Conservation (phyloP, 805 yeast genomes). For the Barnettozyma pratensis region DNA sequence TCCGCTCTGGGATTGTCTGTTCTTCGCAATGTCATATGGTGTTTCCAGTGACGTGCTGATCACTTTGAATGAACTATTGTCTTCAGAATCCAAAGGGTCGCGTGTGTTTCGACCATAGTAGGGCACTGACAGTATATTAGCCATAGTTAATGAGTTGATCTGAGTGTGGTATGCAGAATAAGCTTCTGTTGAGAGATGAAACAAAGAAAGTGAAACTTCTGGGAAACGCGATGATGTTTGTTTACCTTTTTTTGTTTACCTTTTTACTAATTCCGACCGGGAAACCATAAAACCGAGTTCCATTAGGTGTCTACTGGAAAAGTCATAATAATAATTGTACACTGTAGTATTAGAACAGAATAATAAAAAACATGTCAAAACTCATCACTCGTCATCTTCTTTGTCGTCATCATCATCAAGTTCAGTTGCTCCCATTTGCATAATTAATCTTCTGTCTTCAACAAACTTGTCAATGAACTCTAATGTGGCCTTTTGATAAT, state of each 20-base stretch:
- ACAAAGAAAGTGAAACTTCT: too few relatives aligned
- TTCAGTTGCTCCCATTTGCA: constrained; percentile 34
- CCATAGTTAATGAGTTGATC: not conserved
- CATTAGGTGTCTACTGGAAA: too few relatives aligned
- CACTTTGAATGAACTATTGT: constrained; percentile 17
- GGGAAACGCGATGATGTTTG: not conserved
- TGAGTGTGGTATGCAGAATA: too few relatives aligned
- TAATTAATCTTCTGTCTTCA: constrained; percentile 19
- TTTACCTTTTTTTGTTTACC: not conserved
- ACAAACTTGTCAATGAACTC: constrained; percentile 14
- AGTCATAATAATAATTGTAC: too few relatives aligned
- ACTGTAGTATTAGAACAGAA: too few relatives aligned
- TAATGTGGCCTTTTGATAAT: constrained; percentile 13
- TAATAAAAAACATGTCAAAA: too few relatives aligned
- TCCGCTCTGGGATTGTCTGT: constrained; percentile 13
- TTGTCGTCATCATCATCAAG: constrained; percentile 30
- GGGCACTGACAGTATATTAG: constrained; percentile 7
- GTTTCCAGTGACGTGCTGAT: constrained; percentile 21
- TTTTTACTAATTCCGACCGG: not conserved
- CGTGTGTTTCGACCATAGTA: constrained; percentile 4
- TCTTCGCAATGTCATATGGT: constrained; percentile 26
- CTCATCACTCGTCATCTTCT: not conserved
- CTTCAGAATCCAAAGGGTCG: not conserved
- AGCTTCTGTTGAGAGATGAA: too few relatives aligned
- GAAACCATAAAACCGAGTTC: too few relatives aligned